phyloP scores from a whole-genome alignment of 305 asterid genomes.

The Striga hermonthica region DNA sequence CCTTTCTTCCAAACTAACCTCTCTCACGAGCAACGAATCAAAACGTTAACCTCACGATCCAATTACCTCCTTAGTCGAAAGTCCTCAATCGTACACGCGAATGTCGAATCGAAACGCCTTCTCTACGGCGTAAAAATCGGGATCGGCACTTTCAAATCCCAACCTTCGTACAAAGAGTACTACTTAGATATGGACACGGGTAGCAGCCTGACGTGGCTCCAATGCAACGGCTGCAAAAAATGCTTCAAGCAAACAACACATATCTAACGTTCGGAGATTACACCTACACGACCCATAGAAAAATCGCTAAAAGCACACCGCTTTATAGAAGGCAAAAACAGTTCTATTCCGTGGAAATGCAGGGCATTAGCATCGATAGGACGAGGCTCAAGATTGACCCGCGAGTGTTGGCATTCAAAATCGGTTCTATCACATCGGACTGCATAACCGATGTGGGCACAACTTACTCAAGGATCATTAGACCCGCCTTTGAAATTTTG shows the following conservation, averaged over 20 bases:
- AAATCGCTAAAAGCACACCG: too few relatives aligned
- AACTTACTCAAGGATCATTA: constrained; percentile 24
- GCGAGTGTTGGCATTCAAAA: constrained; percentile 15
- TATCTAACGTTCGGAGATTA: too few relatives aligned
- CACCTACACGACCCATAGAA: too few relatives aligned
- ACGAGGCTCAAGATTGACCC: too few relatives aligned
- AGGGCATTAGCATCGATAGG: too few relatives aligned
- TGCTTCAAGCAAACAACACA: constrained; percentile 10
- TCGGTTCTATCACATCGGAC: not conserved
- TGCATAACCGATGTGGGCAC: constrained; percentile 32
- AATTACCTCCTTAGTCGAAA: not conserved
- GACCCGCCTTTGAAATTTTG: constrained; percentile 21
- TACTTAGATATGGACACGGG: not conserved
- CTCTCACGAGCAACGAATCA: not conserved
- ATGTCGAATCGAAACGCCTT: not conserved
- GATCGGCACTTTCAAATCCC: constrained; percentile 7
- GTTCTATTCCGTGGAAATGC: too few relatives aligned
- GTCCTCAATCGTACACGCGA: not conserved
- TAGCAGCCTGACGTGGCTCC: constrained; percentile 9
- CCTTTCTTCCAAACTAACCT: not conserved
- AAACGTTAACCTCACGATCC: not conserved
- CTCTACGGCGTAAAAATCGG: constrained; percentile 7
- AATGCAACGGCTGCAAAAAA: constrained; percentile 10
- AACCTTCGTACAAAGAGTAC: not conserved
- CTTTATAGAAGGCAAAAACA: too few relatives aligned